A percentile compares a stretch with the other conserved stretches of the same genome.
Evolutionary conservation across 768 basidiomycete genomes (phyloP).

Genomic region (Suillus spraguei): DNA sequence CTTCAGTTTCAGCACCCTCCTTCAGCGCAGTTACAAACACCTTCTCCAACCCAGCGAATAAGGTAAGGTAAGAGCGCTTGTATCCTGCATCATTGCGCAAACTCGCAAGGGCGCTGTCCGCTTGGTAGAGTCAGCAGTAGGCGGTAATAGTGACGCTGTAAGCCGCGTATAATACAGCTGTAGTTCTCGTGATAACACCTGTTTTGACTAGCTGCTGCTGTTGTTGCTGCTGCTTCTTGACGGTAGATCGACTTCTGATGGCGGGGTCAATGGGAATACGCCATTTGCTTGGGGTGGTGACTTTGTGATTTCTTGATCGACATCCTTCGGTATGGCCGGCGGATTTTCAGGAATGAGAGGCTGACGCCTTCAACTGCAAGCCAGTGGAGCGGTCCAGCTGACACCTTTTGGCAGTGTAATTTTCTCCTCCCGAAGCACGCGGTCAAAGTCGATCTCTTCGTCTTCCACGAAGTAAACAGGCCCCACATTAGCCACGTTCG

Average conservation of each 20-base stretch:
- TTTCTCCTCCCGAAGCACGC: conserved; percentile 84
- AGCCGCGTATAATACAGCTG: conserved; percentile 94
- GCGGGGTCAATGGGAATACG: conserved; percentile 30
- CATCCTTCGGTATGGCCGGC: conserved; percentile 70
- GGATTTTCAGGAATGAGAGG: conserved; percentile 97
- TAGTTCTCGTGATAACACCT: conserved; percentile 90
- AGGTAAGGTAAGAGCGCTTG: conserved; percentile 92
- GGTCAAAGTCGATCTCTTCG: conserved; percentile 97
- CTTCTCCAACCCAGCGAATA: conserved; percentile 93
- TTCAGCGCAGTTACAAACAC: conserved; percentile 68
- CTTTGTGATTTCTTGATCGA: conserved; percentile 36
- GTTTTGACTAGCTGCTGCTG: conserved; percentile 84
- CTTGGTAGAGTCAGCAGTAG: conserved; percentile 62
- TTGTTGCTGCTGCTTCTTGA: conserved; percentile 50
- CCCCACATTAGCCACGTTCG: conserved; percentile 50
- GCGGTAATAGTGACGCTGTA: conserved; percentile 81
- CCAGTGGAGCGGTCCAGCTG: conserved; percentile 95
- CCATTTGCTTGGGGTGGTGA: conserved; percentile 29
- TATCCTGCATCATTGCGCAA: conserved; percentile 88
- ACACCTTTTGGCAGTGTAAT: conserved; percentile 79
- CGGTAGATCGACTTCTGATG: conserved; percentile 27
- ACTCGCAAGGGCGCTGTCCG: conserved; percentile 87
- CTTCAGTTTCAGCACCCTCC: conserved; percentile 53
- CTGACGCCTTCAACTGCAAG: conserved; percentile 98
- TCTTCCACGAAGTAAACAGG: conserved; percentile 94